Base-by-base conservation (phyloP, 768 basidiomycete species). In the Auricularia auricula-judae region DNA sequence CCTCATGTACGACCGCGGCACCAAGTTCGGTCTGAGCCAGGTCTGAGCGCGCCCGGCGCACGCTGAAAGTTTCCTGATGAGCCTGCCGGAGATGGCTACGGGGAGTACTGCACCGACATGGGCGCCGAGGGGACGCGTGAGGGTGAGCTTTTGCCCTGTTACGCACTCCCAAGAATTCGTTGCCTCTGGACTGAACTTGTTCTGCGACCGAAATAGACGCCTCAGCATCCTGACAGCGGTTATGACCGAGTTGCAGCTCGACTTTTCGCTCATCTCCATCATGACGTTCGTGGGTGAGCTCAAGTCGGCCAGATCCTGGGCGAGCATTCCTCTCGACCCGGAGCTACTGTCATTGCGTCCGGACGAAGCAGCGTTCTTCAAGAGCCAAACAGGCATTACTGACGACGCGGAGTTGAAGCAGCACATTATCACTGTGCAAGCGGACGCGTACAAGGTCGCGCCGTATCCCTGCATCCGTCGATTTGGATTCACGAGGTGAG, bases 11-110 rank as follows among this genome's bases (percentile, higher is more conserved):
- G 92, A 94, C 70, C 80, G 92, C 58, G 92, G 92, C 1, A 94
- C 92, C 23, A 93, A 89, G 72, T 95, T 92, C 68, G 91, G 91
- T 5, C 76, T 93, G 66, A 84, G 82, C 76, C 90, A 89, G 91
- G 91, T 5, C 76, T 93, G 66, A 84, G 82, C 76, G 91, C 89
- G 2, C 92, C 91, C 34, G 89, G 90, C 21, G 89, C 91, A 11
- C 79, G 93, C 67, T 21, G 93, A 95, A 77, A 91, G 90, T 72
- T 91, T 94, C 65, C 73, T 94, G 44, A 93, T 93, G 91, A 91
- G 87, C 73, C 74, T 95, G 62, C 93, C 93, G 0, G 87, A 93
- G 75, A 88, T 84, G 4, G 90, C 89, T 29, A 29, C 29, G 29
- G 92, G 92, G 93, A 95, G 75, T 95, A 94, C 73, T 87, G 87